Percentiles rank a stretch among this genome's conserved stretches.
Conservation (phyloP, 2,329 filamentous ascomycete genomes). For the Microdochium bolleyi region DNA sequence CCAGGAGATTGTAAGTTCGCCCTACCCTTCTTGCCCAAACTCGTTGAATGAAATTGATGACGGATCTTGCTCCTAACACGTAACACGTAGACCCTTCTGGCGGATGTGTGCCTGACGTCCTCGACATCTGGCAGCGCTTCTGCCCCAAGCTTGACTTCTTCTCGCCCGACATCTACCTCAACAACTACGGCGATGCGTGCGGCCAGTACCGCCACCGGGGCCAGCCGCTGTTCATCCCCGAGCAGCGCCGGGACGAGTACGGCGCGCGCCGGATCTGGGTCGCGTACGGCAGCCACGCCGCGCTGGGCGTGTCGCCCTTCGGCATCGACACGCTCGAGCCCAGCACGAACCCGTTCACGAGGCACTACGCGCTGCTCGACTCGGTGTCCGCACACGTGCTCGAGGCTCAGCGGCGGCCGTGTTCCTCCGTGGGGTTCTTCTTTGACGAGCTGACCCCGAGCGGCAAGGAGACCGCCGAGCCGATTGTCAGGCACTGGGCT, state of each 20-base stretch:
- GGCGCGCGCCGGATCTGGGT: conserved; percentile 33
- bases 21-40: too few species aligned
- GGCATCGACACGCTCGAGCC: conserved; percentile 18
- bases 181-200: conserved; percentile 32
- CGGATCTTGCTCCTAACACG: too few species aligned
- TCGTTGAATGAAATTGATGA: too few species aligned
- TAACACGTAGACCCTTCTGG: conserved; percentile 29
- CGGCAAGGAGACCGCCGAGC: conserved; percentile 7
- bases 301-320: conserved; percentile 24
- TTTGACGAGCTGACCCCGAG: conserved; percentile 14
- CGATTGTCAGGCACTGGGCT: conserved; percentile 13
- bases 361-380: conserved; percentile 25
- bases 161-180: conserved; percentile 28
- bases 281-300: conserved; percentile 22
- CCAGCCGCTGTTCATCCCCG: conserved; percentile 41
- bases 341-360: conserved; percentile 14
- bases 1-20: too few species aligned
- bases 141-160: conserved; percentile 33
- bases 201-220: conserved; percentile 30
- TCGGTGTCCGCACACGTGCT: conserved; percentile 2
- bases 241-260: conserved; percentile 39
- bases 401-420: conserved; percentile 25
- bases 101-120: conserved; percentile 20
- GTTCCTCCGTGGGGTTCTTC: conserved; percentile 21
- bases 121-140: conserved; percentile 31